Conservation (phyloP, 2,329 filamentous ascomycete species). For the Atkinsonella hypoxylon region DNA sequence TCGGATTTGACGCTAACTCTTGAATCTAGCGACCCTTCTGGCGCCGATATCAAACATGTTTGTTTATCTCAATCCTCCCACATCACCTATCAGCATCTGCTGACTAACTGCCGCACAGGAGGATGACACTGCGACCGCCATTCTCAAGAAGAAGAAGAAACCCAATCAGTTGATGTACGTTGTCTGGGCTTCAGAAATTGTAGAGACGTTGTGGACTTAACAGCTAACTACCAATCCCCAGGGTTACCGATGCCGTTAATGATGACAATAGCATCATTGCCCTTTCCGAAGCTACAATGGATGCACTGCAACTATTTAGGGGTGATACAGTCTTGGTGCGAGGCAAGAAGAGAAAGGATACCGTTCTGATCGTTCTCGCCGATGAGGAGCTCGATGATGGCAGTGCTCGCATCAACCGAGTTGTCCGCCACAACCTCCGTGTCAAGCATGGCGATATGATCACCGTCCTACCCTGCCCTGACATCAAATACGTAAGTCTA, state of each 20-base stretch:
- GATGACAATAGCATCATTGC: conserved; percentile 99
- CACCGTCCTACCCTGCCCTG: conserved; percentile 92
- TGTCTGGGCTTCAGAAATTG: conserved; percentile 3
- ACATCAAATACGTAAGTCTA: conserved; percentile 94
- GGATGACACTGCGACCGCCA: conserved; percentile 87
- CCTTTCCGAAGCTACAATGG: conserved; percentile 97
- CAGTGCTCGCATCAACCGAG: conserved; percentile 93
- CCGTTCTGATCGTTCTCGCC: conserved; percentile 90
- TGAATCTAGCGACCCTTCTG: conserved; percentile 65
- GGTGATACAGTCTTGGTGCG: conserved; percentile 96
- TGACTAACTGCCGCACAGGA: conserved; percentile 40
- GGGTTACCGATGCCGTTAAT: conserved; percentile 95
- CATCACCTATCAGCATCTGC: conserved; percentile 6
- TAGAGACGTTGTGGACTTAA: not conserved
- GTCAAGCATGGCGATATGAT: conserved; percentile 98
- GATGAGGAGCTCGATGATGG: conserved; percentile 98
- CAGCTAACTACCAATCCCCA: conserved; percentile 23
- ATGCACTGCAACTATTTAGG: conserved; percentile 93
- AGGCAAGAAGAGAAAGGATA: conserved; percentile 99
- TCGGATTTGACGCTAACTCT: not conserved
- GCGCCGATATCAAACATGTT: conserved; percentile 77
- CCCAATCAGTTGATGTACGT: conserved; percentile 93
- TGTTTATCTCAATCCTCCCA: conserved; percentile 22
- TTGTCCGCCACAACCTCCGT: conserved; percentile 93
- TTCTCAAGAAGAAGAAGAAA: conserved; percentile 99